Percentiles rank a stretch among this genome's conserved stretches.
These are phyloP conservation scores for Hemileccinum rubropunctum DNA, from an alignment of 768 basidiomycete genomes.

Conservation along the genomic window DNA sequence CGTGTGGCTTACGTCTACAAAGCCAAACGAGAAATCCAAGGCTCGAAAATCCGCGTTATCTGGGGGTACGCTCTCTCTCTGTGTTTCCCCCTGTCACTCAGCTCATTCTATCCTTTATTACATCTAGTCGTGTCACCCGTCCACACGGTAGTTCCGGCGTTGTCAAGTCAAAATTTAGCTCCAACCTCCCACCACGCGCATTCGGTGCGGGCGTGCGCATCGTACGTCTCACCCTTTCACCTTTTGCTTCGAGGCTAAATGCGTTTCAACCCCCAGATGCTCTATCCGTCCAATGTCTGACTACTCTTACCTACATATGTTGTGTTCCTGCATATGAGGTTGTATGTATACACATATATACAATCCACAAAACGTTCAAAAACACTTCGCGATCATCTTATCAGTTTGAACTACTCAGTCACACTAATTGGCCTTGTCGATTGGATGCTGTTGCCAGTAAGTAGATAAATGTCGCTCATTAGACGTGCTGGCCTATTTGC, in stretches of 20 bases:
- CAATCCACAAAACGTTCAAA: conserved; percentile 8
- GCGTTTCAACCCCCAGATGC: background rate
- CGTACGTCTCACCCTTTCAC: conserved; percentile 44
- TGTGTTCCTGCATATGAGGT: conserved; percentile 24
- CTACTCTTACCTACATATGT: conserved; percentile 13
- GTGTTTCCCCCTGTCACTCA: background rate
- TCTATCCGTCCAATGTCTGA: background rate
- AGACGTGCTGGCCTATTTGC: too few relatives aligned
- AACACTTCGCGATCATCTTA: conserved; percentile 3
- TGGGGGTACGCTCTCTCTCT: conserved; percentile 74
- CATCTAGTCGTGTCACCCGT: conserved; percentile 78
- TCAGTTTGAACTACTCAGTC: background rate
- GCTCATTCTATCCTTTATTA: background rate
- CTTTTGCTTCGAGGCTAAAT: background rate
- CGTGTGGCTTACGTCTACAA: conserved; percentile 98
- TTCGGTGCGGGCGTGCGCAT: conserved; percentile 93
- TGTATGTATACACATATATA: conserved; percentile 17
- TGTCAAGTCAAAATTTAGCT: conserved; percentile 94
- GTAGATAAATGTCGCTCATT: too few relatives aligned
- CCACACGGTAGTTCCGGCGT: conserved; percentile 94
- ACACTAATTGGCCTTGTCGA: background rate
- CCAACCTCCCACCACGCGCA: conserved; percentile 91
- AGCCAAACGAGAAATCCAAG: conserved; percentile 91
- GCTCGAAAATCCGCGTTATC: conserved; percentile 95
- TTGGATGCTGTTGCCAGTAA: background rate